Evolutionary conservation across 2,329 filamentous ascomycete species (phyloP).

Genomic region (Neofusicoccum kwambonambiense): DNA sequence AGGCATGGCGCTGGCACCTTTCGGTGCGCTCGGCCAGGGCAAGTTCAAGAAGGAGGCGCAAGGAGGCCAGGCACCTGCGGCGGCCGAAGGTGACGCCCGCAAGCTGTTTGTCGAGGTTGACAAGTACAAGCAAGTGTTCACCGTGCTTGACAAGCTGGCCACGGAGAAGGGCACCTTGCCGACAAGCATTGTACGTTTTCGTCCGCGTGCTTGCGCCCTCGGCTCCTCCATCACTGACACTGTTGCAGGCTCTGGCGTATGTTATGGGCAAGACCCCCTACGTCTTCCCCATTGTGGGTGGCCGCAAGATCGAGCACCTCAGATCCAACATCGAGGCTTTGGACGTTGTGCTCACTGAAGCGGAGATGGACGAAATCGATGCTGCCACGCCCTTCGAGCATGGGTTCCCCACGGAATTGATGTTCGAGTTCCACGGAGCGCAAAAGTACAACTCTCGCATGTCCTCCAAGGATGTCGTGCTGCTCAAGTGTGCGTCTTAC

Average conservation of each 20-base stretch:
- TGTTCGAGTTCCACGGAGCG: slow-evolving; percentile 31
- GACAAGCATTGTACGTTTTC: slow-evolving; percentile 43
- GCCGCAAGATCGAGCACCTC: slow-evolving; percentile 69
- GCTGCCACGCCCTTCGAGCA: slow-evolving; percentile 52
- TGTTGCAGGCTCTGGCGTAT: slow-evolving; percentile 62
- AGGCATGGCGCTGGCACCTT: slow-evolving; percentile 61
- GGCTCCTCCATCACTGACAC: not conserved
- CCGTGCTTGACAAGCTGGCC: slow-evolving; percentile 61
- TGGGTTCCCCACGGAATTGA: slow-evolving; percentile 54
- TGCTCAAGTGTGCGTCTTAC: slow-evolving; percentile 1
- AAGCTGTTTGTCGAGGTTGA: slow-evolving; percentile 43
- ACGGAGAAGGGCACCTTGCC: slow-evolving; percentile 57
- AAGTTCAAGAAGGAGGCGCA: slow-evolving; percentile 38
- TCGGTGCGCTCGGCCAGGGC: slow-evolving; percentile 53
- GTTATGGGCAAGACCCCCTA: slow-evolving; percentile 69
- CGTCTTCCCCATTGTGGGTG: slow-evolving; percentile 73
- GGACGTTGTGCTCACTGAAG: slow-evolving; percentile 48
- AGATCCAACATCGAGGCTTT: slow-evolving; percentile 62
- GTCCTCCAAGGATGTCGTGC: slow-evolving; percentile 2
- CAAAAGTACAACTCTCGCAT: slow-evolving; percentile 13
- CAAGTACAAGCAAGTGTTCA: slow-evolving; percentile 52
- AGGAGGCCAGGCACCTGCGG: slow-evolving; percentile 18
- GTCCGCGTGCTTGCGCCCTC: too few relatives aligned
- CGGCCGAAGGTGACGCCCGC: slow-evolving; percentile 33
- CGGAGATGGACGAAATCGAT: slow-evolving; percentile 58